Base-by-base conservation (phyloP, 2,329 filamentous ascomycete genomes). In the Epichloe typhina region DNA sequence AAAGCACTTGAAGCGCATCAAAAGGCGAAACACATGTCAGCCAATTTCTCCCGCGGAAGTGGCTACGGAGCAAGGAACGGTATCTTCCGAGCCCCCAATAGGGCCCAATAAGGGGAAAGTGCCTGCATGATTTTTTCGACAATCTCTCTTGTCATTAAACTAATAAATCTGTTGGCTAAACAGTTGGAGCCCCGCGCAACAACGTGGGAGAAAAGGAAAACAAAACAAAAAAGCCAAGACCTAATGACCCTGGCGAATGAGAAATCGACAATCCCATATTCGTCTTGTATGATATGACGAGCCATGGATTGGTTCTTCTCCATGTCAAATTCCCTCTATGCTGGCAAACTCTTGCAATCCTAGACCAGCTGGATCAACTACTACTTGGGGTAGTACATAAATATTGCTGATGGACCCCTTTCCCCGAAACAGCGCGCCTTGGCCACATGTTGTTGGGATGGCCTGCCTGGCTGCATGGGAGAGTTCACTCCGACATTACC, bases 401-500 rank as follows among this genome's bases (percentile, higher is more conserved):
- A 17, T 23, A 21, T 45, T 31, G 23, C 42, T 33, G 23, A 15
- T 17, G 13, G 13, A 26, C 38, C 35, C 35, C 35, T 23, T 47
- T 48, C 33, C 50, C 50, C 46, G 46, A 41, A 52, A 49, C 35
- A 44, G 19, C 42, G 23, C 50, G 46, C 41, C 19, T 42, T 42
- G 40, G 12, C 23, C 41, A 23, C 23, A 19, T 41, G 35, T 42
- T 42, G 31, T 45, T 41, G 23, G 4, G 23, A 31, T 31, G 26
- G 26, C 26, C 26, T 9, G 26, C 26, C 26, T 31, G 8, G 8
- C 17, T 35, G 46, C 36, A 35, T 49, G 17, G 36, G 36, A 19
- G 21, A 31, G 3, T 45, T 51, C 31, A 8, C 38, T 35, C 46
- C 45, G 40, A 47, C 15, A 7, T 38, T 51, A 12, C 26, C 39